A percentile compares a stretch with the other conserved stretches of the same genome.
Conservation (phyloP, 1,139 yeast species). For the Candida glucosophila region DNA sequence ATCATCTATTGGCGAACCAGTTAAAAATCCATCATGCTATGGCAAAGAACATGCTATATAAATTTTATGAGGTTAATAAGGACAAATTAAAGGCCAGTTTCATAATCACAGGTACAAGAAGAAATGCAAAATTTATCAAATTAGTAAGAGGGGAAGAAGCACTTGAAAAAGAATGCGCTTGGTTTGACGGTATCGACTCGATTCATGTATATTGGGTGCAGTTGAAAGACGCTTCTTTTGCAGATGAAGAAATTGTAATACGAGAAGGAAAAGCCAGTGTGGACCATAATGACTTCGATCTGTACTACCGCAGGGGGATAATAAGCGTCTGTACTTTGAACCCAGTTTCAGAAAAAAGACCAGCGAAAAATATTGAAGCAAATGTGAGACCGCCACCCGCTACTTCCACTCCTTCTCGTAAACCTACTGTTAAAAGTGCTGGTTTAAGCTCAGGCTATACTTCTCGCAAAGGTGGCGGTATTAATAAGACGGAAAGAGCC, state of each 20-base stretch:
- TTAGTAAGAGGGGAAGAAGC: slow-evolving; percentile 13
- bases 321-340: slow-evolving; percentile 25
- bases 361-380: no score
- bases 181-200: slow-evolving; percentile 14
- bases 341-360: slow-evolving; percentile 2
- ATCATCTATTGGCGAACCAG: slow-evolving; percentile 19
- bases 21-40: slow-evolving; percentile 18
- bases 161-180: slow-evolving; percentile 10
- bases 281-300: slow-evolving; percentile 10
- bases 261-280: slow-evolving; percentile 19
- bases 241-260: slow-evolving; percentile 19
- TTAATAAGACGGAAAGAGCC: slow-evolving; percentile 1
- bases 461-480: slow-evolving; percentile 13
- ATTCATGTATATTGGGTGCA: slow-evolving; percentile 27
- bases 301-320: slow-evolving; percentile 22
- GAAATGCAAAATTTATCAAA: slow-evolving; percentile 12
- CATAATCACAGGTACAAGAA: slow-evolving; percentile 21
- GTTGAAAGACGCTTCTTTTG: slow-evolving; percentile 10
- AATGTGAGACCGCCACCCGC: no score
- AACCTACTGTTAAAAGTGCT: no score
- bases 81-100: slow-evolving; percentile 25
- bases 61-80: slow-evolving; percentile 24
- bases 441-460: slow-evolving; percentile 24
- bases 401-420: no score
- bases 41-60: slow-evolving; percentile 22